phyloP scores from a whole-genome alignment of 805 yeast genomes.

The Blastobotrys chiropterorum region DNA sequence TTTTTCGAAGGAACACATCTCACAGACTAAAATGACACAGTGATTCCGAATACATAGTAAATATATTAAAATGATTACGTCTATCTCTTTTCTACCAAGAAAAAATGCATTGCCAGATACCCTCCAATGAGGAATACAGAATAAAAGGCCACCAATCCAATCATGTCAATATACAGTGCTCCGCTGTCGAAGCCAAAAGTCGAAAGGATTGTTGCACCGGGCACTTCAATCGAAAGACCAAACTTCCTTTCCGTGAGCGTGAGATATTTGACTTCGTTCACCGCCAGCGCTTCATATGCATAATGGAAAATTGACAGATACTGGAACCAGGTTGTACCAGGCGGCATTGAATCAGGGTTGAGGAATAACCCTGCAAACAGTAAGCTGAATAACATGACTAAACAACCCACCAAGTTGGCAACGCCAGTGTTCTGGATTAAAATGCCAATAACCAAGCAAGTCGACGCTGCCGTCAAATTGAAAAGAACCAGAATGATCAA shows the following conservation, averaged over 20 bases:
- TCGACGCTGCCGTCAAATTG: slow-evolving; percentile 80
- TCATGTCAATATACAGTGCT: slow-evolving; percentile 63
- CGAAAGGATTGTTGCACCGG: slow-evolving; percentile 93
- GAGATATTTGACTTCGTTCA: slow-evolving; percentile 86
- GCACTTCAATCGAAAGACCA: slow-evolving; percentile 91
- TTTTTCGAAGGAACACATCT: too few relatives aligned
- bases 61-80: too few relatives aligned
- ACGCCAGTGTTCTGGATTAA: slow-evolving; percentile 84
- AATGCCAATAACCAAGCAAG: slow-evolving; percentile 82
- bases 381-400: slow-evolving; percentile 75
- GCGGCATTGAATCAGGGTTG: slow-evolving; percentile 63
- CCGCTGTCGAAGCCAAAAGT: slow-evolving; percentile 90
- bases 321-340: slow-evolving; percentile 63
- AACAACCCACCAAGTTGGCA: slow-evolving; percentile 81
- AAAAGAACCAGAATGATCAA: slow-evolving; percentile 67
- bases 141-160: slow-evolving; percentile 53
- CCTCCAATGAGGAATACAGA: slow-evolving; percentile 59
- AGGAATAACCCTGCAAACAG: slow-evolving; percentile 91
- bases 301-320: slow-evolving; percentile 89
- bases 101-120: slow-evolving; percentile 63
- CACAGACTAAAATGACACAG: too few relatives aligned
- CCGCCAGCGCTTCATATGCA: slow-evolving; percentile 87
- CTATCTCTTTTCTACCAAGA: slow-evolving; percentile 69
- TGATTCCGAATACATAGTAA: too few relatives aligned
- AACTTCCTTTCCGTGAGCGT: slow-evolving; percentile 81